Base-by-base conservation (phyloP, 176 grass and related monocot species). In the Oryza coarctata region DNA sequence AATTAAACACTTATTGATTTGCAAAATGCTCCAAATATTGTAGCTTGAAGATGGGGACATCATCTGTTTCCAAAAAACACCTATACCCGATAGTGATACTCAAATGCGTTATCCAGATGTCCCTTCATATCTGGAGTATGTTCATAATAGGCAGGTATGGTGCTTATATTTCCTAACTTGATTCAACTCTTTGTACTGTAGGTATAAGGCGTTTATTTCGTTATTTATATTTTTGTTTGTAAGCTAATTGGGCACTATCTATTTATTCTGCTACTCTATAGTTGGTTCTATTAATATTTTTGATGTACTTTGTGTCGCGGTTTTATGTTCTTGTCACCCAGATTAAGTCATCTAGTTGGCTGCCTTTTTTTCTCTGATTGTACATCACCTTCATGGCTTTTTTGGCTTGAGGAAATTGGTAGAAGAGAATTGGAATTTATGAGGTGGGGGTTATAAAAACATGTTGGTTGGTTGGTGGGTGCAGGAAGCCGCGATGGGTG, bases 11-110 rank as follows among this genome's bases (percentile, higher is more conserved):
- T 57, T 78, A 58, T 28, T 79, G 77, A 70, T 67, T 72, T 40
- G 20, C 25, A 32, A 26, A 75, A 72, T n/a, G 81, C 82, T 71
- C 6, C 69, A 44, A 55, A 77, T 71, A 69, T 79, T 91, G 63
- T 79, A 97, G 94, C 91, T 97, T 91, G 94, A 97, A 86, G 94
- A 94, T 90, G 94, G 94, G 13, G 94, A 97, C 75, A 94, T 97
- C 44, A 47, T 97, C 40, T 97, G 89, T 84, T 86, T 87, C 76
- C 89, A 92, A 83, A 97, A 88, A 88, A 73, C 85, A 83, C 72
- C 36, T 22, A 33, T 25, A 84, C 34, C 80, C 66, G 89, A 81
- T n/a, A 82, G 68, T 88, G 84, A 83, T 75, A 77, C 80, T 35
- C 88, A 83, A 83, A 82, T 85, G 64, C 82, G 94, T 60, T 94